A percentile compares a stretch with the other conserved stretches of the same genome.
Conservation (phyloP, 148 eudicot species). For the Silene uniflora region DNA sequence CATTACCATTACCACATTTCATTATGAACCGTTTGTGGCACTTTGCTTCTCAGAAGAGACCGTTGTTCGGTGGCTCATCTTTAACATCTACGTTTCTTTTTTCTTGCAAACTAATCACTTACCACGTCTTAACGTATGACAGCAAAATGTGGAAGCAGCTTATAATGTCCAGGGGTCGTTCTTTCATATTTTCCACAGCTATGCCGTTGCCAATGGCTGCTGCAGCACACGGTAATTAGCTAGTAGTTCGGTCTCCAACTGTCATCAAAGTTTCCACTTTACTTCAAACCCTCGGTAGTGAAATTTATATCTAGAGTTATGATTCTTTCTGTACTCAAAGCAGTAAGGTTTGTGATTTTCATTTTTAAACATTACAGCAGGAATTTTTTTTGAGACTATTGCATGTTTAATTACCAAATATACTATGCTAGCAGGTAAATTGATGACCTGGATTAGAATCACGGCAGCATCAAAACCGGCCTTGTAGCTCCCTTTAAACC, state of each 20-base stretch:
- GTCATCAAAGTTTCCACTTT: neutral
- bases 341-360: neutral
- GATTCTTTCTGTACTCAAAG: neutral
- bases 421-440: neutral
- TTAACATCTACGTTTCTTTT: neutral
- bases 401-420: neutral
- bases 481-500: neutral
- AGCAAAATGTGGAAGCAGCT: constrained; percentile 95
- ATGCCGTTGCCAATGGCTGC: constrained; percentile 83
- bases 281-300: neutral
- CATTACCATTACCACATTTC: neutral
- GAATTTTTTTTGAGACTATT: neutral
- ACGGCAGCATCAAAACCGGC: neutral
- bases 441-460: neutral
- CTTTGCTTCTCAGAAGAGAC: neutral
- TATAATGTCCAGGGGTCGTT: constrained; percentile 89
- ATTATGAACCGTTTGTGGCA: neutral
- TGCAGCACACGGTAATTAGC: constrained; percentile 75
- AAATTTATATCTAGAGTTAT: neutral
- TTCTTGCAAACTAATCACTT: constrained; percentile 4
- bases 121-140: constrained; percentile 18
- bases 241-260: neutral
- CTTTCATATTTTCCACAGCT: constrained; percentile 97
- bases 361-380: neutral
- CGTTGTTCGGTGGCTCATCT: neutral